phyloP scores from a whole-genome alignment of 305 asterid species.

The Solanum hybrid region DNA sequence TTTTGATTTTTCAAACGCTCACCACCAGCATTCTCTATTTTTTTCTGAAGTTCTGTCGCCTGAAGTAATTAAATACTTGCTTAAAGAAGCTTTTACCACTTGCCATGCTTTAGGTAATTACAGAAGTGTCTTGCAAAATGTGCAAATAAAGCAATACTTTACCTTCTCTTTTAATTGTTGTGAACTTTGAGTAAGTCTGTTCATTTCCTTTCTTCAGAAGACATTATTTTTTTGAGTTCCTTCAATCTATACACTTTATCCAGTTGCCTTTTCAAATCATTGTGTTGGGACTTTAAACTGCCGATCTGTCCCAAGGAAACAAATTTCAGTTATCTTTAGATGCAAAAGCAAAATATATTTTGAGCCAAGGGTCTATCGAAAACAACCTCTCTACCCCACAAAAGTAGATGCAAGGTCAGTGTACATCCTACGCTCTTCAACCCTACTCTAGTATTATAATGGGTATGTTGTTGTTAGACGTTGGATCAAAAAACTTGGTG shows the following conservation, averaged over 20 bases:
- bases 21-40: constrained; percentile 93
- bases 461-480: not conserved
- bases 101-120: not conserved
- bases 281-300: constrained; percentile 50
- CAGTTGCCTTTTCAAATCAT: constrained; percentile 62
- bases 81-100: not conserved
- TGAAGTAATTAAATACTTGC: constrained; percentile 8
- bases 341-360: not conserved
- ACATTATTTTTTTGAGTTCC: constrained; percentile 46
- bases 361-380: not conserved
- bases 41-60: constrained; percentile 71
- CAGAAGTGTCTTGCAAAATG: not conserved
- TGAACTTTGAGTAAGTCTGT: constrained; percentile 61
- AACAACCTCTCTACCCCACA: not conserved
- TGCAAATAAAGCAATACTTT: not conserved
- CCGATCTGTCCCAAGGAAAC: constrained; percentile 38
- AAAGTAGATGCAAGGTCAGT: not conserved
- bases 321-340: not conserved
- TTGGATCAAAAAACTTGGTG: no score
- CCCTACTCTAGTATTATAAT: not conserved
- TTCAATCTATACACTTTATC: constrained; percentile 51
- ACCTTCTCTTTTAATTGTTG: constrained; percentile 79
- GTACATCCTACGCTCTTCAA: not conserved
- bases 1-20: constrained; percentile 66
- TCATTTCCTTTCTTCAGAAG: constrained; percentile 67